These are phyloP conservation scores for Chlamydomonas reinhardtii DNA, from an alignment of 163 green algal species.

Conservation along the genomic window DNA sequence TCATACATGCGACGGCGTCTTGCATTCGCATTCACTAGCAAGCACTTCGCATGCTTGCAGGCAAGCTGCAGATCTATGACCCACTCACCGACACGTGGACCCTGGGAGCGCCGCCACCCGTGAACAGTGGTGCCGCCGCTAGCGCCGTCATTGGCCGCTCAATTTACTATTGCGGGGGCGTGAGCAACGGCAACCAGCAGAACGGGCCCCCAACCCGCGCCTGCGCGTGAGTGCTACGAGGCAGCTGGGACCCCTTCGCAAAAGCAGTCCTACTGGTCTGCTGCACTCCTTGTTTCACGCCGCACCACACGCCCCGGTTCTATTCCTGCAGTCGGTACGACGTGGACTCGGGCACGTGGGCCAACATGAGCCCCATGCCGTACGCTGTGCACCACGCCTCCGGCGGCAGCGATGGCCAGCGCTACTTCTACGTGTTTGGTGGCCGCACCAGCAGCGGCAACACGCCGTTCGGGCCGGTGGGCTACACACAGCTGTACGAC, in stretches of 20 bases:
- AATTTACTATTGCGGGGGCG: neutral
- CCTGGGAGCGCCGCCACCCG: neutral
- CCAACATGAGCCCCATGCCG: neutral
- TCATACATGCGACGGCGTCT: no score
- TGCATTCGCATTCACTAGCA: no score
- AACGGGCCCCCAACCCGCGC: neutral
- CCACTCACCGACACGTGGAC: neutral
- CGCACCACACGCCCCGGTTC: neutral
- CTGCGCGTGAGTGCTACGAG: neutral
- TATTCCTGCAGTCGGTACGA: neutral
- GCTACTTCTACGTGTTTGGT: conserved; percentile 8
- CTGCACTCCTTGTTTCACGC: no score
- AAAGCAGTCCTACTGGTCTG: neutral
- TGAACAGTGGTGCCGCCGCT: neutral
- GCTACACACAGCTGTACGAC: conserved; percentile 24
- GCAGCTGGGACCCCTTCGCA: neutral
- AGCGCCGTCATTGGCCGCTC: no score
- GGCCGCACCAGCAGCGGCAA: neutral
- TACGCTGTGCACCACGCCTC: conserved; percentile 19
- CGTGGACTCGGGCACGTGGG: neutral
- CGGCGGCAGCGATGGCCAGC: neutral
- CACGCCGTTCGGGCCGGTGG: neutral
- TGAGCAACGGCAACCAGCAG: neutral
- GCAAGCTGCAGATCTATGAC: conserved; percentile 27
- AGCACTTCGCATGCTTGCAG: neutral